These are phyloP conservation scores for Paxillus ammoniavirescens DNA, from an alignment of 768 basidiomycete species.

Conservation along the genomic window DNA sequence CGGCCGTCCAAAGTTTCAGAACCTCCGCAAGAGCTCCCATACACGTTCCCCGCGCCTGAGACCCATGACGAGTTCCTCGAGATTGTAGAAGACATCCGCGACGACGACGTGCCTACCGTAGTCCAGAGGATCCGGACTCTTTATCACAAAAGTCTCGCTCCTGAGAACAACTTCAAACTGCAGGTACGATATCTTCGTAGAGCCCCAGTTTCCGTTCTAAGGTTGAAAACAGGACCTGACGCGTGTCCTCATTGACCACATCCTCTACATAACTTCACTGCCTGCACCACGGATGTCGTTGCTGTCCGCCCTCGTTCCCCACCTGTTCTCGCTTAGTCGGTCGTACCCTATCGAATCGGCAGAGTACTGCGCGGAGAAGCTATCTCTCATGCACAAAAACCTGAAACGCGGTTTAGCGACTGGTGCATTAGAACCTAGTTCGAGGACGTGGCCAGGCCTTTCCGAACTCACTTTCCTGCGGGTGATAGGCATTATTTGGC, in stretches of 20 bases:
- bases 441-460: slow-evolving; percentile 87
- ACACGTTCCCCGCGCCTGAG: slow-evolving; percentile 86
- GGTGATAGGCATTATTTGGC: slow-evolving; percentile 81
- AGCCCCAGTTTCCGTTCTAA: neutral
- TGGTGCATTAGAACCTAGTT: slow-evolving; percentile 55
- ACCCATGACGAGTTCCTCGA: slow-evolving; percentile 89
- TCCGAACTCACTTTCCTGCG: slow-evolving; percentile 82
- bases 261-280: slow-evolving; percentile 70
- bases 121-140: slow-evolving; percentile 88
- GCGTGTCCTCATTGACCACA: slow-evolving; percentile 82
- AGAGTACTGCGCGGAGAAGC: slow-evolving; percentile 75
- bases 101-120: slow-evolving; percentile 73
- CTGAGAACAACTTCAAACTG: slow-evolving; percentile 89
- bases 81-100: slow-evolving; percentile 68
- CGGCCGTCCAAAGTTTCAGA: slow-evolving; percentile 31
- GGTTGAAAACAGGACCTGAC: slow-evolving; percentile 55
- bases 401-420: slow-evolving; percentile 76
- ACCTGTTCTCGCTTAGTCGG: slow-evolving; percentile 74
- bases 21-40: slow-evolving; percentile 72
- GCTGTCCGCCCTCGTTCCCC: slow-evolving; percentile 68
- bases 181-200: slow-evolving; percentile 55
- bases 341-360: slow-evolving; percentile 82
- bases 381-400: slow-evolving; percentile 92
- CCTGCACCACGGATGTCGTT: slow-evolving; percentile 59
- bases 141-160: slow-evolving; percentile 88